Percentiles rank a stretch among this genome's conserved stretches.
Conservation (phyloP, 1,139 yeast species). For the Geotrichum fermentans region DNA sequence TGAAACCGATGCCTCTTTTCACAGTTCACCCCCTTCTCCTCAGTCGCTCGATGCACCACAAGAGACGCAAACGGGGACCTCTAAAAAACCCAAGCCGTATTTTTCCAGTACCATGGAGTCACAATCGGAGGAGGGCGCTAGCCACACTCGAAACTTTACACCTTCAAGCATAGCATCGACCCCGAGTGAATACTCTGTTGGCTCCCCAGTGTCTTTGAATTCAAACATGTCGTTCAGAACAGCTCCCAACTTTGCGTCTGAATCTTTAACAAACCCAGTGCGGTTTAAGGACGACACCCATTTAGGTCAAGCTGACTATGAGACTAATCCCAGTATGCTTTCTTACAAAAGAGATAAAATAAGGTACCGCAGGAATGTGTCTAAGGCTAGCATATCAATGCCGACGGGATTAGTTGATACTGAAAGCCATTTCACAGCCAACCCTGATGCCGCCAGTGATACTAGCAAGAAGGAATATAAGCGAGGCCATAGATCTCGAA, state of each 20-base stretch:
- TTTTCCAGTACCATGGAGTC: too few species aligned
- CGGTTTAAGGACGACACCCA: constrained; percentile 15
- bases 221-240: constrained; percentile 9
- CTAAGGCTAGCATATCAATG: constrained; percentile 28
- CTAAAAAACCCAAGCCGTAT: too few species aligned
- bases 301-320: constrained; percentile 10
- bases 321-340: constrained; percentile 18
- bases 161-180: constrained; percentile 7
- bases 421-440: constrained; percentile 25
- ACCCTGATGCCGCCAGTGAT: constrained; percentile 15
- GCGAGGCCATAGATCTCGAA: constrained; percentile 16
- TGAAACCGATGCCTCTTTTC: background rate
- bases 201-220: constrained; percentile 19
- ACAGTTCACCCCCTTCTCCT: background rate
- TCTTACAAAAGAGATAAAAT: constrained; percentile 28
- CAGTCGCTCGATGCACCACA: background rate
- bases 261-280: constrained; percentile 3
- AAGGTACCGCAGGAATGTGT: constrained; percentile 24
- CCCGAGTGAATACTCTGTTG: constrained; percentile 4
- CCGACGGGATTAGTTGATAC: constrained; percentile 28
- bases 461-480: constrained; percentile 7
- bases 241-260: constrained; percentile 5
- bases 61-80: background rate
- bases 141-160: background rate
- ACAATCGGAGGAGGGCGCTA: background rate